Percentiles rank a stretch among this genome's conserved stretches.
phyloP scores from a whole-genome alignment of 345 rosid species.

The Camelina hispida region DNA sequence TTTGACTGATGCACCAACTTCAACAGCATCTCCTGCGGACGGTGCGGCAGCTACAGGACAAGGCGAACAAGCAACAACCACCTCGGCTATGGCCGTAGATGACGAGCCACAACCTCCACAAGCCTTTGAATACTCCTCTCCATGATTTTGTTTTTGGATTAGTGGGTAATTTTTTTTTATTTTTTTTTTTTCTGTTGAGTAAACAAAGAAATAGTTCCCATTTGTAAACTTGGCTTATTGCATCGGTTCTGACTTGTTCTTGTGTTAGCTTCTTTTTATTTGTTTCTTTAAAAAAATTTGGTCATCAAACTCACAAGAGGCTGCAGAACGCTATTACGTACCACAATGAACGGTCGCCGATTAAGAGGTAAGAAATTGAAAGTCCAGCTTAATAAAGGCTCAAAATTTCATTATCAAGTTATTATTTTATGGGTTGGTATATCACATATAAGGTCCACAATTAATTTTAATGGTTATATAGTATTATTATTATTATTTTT shows the following conservation, averaged over 20 bases:
- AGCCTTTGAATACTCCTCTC: slow-evolving; percentile 75
- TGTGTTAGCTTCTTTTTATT: neutral
- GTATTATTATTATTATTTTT: too few species aligned
- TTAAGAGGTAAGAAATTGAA: too few species aligned
- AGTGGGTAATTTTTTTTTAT: neutral
- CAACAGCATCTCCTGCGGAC: slow-evolving; percentile 56
- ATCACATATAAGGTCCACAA: too few species aligned
- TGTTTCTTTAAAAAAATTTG: neutral
- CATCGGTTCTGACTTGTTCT: neutral
- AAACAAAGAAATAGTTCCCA: neutral
- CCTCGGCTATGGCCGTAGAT: slow-evolving; percentile 82
- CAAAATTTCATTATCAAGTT: too few species aligned
- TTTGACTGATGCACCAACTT: slow-evolving; percentile 80
- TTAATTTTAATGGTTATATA: too few species aligned
- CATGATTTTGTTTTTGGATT: slow-evolving; percentile 35
- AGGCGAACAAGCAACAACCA: slow-evolving; percentile 52
- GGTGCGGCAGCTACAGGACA: slow-evolving; percentile 59
- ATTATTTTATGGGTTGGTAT: too few species aligned
- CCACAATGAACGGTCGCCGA: too few species aligned
- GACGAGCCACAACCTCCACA: slow-evolving; percentile 95
- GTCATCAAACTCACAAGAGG: neutral
- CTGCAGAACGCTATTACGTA: too few species aligned
- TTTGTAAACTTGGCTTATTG: neutral
- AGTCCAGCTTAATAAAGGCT: too few species aligned
- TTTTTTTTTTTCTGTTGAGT: slow-evolving; percentile 1